Percentiles rank a stretch among this genome's conserved stretches.
These are phyloP conservation scores for Brachypodium distachyon DNA, from an alignment of 202 grass and related monocot species.

Conservation along the genomic window DNA sequence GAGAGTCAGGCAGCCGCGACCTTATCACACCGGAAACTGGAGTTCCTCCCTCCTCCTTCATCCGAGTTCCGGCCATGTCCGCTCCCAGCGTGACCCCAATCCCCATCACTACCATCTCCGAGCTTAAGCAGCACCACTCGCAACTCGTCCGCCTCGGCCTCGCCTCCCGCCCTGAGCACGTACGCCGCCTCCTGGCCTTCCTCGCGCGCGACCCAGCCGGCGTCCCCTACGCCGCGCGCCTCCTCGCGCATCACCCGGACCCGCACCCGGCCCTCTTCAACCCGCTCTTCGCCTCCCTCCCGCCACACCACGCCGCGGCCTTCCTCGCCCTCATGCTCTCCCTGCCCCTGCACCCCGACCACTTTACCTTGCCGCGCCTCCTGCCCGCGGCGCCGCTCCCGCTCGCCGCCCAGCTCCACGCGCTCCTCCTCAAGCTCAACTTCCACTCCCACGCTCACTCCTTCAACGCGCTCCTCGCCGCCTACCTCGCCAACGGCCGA, in stretches of 20 bases:
- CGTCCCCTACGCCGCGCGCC: conserved; percentile 52
- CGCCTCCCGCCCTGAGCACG: conserved; percentile 35
- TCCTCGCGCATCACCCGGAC: conserved; percentile 51
- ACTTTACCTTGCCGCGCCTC: conserved; percentile 71
- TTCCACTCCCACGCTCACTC: conserved; percentile 48
- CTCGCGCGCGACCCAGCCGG: conserved; percentile 36
- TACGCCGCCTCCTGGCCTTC: conserved; percentile 66
- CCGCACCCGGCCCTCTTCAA: conserved; percentile 77
- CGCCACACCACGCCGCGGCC: conserved; percentile 20
- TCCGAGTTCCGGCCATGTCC: not conserved
- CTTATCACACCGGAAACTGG: not conserved
- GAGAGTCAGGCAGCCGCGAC: not conserved
- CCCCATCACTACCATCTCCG: conserved; percentile 42
- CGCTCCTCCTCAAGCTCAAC: conserved; percentile 64
- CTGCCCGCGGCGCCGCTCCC: conserved; percentile 29
- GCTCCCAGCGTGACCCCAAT: conserved; percentile 1
- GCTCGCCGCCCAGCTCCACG: conserved; percentile 51
- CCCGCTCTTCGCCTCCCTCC: conserved; percentile 52
- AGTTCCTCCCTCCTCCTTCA: not conserved
- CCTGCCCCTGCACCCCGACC: conserved; percentile 41
- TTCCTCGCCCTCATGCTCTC: conserved; percentile 62
- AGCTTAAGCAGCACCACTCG: conserved; percentile 67
- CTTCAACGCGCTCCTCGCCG: conserved; percentile 54
- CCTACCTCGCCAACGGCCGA: conserved; percentile 47
- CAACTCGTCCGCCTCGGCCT: conserved; percentile 64